phyloP scores from a whole-genome alignment of 352 stramenopile species.

The Globisporangium spiculum region DNA sequence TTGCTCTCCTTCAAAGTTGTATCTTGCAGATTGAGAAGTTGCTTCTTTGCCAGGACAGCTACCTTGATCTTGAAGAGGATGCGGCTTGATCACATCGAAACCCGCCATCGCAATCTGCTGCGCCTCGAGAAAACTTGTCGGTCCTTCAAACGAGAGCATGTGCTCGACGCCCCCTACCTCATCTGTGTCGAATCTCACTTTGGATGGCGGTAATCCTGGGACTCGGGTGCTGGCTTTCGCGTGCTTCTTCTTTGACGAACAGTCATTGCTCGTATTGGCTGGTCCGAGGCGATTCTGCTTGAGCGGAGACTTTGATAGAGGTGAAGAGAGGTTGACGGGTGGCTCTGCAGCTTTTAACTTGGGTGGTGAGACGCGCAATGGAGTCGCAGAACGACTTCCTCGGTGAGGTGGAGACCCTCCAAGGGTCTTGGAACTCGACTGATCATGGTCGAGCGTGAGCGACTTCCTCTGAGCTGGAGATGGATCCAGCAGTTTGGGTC shows the following conservation, averaged over 20 bases:
- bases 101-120: constrained; percentile 26
- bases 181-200: neutral
- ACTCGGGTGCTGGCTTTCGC: neutral
- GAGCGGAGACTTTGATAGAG: neutral
- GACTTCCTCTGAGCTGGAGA: neutral
- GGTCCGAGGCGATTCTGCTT: constrained; percentile 3
- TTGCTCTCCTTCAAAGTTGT: neutral
- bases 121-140: constrained; percentile 40
- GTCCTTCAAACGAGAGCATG: constrained; percentile 31
- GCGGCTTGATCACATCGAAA: neutral
- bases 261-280: neutral
- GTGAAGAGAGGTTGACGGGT: neutral
- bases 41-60: too few species aligned
- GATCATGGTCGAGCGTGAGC: neutral
- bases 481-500: neutral
- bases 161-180: neutral
- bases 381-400: constrained; percentile 10
- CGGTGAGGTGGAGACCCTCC: neutral
- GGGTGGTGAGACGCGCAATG: neutral
- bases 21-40: neutral
- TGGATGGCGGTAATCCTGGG: neutral
- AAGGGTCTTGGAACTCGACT: neutral
- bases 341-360: constrained; percentile 2
- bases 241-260: constrained; percentile 12
- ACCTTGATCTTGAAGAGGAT: neutral